Evolutionary conservation across 2,329 filamentous ascomycete genomes (phyloP).

Genomic region (Diaporthe ampelina): DNA sequence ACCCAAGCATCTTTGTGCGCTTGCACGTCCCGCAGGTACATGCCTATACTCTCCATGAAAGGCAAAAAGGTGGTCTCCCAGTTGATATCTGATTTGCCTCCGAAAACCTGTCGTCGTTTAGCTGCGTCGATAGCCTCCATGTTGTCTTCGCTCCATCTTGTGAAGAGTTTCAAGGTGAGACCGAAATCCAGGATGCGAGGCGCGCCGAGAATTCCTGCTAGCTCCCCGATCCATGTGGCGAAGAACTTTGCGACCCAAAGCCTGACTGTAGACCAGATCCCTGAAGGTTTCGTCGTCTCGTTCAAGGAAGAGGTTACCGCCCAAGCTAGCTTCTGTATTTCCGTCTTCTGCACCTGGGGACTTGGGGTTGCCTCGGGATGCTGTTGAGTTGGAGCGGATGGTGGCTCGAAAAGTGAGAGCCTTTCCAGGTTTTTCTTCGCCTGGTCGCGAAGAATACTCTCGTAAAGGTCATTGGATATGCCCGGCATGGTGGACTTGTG

Average conservation of each 20-base stretch:
- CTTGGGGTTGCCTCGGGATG: background rate
- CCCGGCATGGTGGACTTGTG: background rate
- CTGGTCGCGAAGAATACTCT: background rate
- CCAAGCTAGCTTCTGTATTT: background rate
- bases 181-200: background rate
- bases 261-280: background rate
- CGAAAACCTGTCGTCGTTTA: background rate
- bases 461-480: background rate
- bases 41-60: conserved; percentile 1
- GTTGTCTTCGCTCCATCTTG: background rate
- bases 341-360: background rate
- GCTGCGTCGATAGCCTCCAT: background rate
- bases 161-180: background rate
- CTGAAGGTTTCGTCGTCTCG: background rate
- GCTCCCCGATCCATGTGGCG: background rate
- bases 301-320: background rate
- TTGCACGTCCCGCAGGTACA: conserved; percentile 4
- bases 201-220: background rate
- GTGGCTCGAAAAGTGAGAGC: background rate
- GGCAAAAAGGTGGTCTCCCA: background rate
- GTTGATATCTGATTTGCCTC: background rate
- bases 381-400: background rate
- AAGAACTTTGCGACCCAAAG: background rate
- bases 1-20: background rate
- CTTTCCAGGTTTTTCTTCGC: conserved; percentile 11